Conservation (phyloP, 768 basidiomycete species). For the Clavaria fumosa region DNA sequence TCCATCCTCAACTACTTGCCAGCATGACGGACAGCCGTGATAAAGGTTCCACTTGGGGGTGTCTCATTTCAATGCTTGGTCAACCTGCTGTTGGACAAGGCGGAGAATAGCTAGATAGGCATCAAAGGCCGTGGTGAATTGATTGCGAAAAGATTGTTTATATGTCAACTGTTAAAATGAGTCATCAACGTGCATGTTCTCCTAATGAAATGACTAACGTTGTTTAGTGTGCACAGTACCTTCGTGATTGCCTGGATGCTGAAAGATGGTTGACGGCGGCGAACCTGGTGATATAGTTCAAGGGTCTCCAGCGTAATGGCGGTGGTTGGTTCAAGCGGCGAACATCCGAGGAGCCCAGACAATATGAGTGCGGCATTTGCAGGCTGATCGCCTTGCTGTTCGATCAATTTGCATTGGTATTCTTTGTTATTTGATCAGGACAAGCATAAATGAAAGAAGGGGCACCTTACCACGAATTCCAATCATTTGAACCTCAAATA, state of each 20-base stretch:
- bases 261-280: constrained; percentile 10
- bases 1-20: constrained; percentile 14
- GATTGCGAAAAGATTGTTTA: constrained; percentile 9
- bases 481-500: neutral
- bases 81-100: constrained; percentile 12
- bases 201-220: constrained; percentile 8
- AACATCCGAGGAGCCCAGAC: neutral
- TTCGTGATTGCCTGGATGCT: constrained; percentile 16
- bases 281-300: constrained; percentile 8
- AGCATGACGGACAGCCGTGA: constrained; percentile 24
- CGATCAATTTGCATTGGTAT: neutral
- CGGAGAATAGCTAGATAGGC: constrained; percentile 18
- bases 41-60: constrained; percentile 17
- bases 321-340: neutral
- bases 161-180: constrained; percentile 15
- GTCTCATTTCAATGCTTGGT: constrained; percentile 14
- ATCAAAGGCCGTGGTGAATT: constrained; percentile 21
- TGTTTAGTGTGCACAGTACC: constrained; percentile 14
- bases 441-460: neutral
- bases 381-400: neutral
- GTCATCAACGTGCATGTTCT: constrained; percentile 2
- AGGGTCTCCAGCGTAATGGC: constrained; percentile 1
- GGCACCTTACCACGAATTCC: neutral
- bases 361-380: neutral
- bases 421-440: neutral